Evolutionary conservation across 176 grass and related monocot genomes (phyloP).

Genomic region (Musa schizocarpa): DNA sequence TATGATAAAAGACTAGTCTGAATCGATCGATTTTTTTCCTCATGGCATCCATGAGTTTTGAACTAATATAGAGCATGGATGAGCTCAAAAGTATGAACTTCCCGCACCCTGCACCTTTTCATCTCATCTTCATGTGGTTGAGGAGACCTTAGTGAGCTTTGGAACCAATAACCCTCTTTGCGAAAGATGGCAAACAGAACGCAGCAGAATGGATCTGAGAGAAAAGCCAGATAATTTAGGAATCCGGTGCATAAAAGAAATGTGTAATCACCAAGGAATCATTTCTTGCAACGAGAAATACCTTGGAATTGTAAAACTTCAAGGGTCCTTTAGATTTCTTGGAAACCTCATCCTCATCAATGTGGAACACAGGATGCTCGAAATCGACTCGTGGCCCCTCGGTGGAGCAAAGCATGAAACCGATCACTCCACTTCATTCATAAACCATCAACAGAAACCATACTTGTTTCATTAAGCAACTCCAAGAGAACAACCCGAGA

Average conservation of each 20-base stretch:
- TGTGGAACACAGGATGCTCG: conserved; percentile 52
- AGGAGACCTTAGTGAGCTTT: conserved; percentile 20
- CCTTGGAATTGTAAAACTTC: conserved; percentile 94
- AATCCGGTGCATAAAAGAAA: background rate
- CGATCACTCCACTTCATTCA: conserved; percentile 70
- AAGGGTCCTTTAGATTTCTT: conserved; percentile 56
- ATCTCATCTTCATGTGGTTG: background rate
- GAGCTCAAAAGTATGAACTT: too few relatives aligned
- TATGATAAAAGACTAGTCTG: too few relatives aligned
- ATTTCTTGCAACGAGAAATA: conserved; percentile 12
- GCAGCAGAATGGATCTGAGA: conserved; percentile 75
- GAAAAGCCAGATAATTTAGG: background rate
- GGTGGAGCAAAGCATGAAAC: conserved; percentile 96
- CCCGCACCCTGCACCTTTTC: too few relatives aligned
- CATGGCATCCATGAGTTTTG: too few relatives aligned
- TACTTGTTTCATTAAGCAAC: background rate
- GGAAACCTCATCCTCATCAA: conserved; percentile 68
- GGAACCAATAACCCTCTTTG: conserved; percentile 63
- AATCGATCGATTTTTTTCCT: too few relatives aligned
- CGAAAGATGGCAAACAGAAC: conserved; percentile 94
- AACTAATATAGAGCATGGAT: too few relatives aligned
- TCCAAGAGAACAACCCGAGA: background rate
- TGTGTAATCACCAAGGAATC: background rate
- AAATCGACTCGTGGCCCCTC: conserved; percentile 72
- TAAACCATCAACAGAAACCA: background rate